Evolutionary conservation across 2,329 filamentous ascomycete genomes (phyloP).

Genomic region (Arthrobotrys iridis): DNA sequence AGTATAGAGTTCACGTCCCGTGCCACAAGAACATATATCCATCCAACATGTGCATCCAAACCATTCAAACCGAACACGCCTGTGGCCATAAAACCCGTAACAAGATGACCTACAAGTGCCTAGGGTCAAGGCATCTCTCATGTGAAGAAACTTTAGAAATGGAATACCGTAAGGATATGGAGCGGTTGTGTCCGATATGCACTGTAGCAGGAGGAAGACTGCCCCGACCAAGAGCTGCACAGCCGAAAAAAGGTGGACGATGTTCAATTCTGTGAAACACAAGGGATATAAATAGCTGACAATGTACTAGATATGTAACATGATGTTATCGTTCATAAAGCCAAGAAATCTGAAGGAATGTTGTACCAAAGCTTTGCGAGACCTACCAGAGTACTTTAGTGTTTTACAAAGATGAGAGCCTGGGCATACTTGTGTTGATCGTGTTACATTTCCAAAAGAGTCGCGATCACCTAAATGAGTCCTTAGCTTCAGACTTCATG

Average conservation of each 20-base stretch:
- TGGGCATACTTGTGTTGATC: neutral
- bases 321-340: too few species aligned
- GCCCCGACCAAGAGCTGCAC: neutral
- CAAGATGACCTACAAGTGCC: neutral
- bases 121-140: neutral
- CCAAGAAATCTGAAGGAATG: too few species aligned
- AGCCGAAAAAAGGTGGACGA: neutral
- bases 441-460: constrained; percentile 18
- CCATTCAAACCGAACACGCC: neutral
- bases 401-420: too few species aligned
- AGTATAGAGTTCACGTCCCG: too few species aligned
- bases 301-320: too few species aligned
- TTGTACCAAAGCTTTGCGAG: too few species aligned
- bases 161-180: neutral
- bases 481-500: too few species aligned
- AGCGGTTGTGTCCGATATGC: constrained; percentile 16
- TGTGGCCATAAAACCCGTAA: constrained; percentile 15
- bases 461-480: neutral
- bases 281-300: neutral
- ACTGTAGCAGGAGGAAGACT: constrained; percentile 1
- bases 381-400: too few species aligned
- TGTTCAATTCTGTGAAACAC: neutral
- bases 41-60: constrained; percentile 17
- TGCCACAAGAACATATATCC: neutral
- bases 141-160: neutral